phyloP scores from a whole-genome alignment of 2,329 filamentous ascomycete species.

The Phaeomoniella chlamydospora region DNA sequence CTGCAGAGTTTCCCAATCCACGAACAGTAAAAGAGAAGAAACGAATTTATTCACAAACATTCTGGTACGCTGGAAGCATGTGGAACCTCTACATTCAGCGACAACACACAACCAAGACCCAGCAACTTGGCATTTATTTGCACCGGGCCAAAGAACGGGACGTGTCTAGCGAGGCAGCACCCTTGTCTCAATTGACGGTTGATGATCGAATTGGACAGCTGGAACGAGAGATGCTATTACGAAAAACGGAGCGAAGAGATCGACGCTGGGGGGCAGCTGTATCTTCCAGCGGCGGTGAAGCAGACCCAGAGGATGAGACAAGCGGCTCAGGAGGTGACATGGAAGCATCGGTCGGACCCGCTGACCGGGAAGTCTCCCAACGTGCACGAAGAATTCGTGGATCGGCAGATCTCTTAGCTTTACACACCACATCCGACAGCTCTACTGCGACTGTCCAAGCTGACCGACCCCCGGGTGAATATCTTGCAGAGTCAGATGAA shows the following conservation, averaged over 20 bases:
- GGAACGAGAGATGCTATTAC: slow-evolving; percentile 36
- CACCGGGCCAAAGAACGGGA: slow-evolving; percentile 44
- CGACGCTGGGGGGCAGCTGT: slow-evolving; percentile 5
- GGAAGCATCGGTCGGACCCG: background rate
- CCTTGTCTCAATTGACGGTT: slow-evolving; percentile 23
- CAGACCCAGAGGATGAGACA: slow-evolving; percentile 6
- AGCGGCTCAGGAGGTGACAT: slow-evolving; percentile 3
- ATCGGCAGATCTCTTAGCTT: slow-evolving; percentile 1
- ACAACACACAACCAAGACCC: slow-evolving; percentile 37
- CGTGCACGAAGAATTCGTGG: slow-evolving; percentile 12
- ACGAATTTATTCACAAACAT: slow-evolving; percentile 41
- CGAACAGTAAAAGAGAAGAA: slow-evolving; percentile 43
- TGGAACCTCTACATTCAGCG: slow-evolving; percentile 53
- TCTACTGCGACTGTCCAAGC: slow-evolving; percentile 4
- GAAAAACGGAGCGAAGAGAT: slow-evolving; percentile 16
- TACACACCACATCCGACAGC: slow-evolving; percentile 13
- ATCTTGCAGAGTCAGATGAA: slow-evolving; percentile 14
- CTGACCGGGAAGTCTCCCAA: slow-evolving; percentile 5
- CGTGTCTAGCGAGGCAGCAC: slow-evolving; percentile 18
- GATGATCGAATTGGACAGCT: slow-evolving; percentile 39
- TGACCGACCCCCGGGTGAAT: slow-evolving; percentile 1
- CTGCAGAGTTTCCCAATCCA: slow-evolving; percentile 42
- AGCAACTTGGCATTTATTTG: slow-evolving; percentile 44
- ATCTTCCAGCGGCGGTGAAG: slow-evolving; percentile 5
- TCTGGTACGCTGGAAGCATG: slow-evolving; percentile 43